These are phyloP conservation scores for Aspergillus sp. DNA, from an alignment of 2,329 filamentous ascomycete genomes.

Conservation along the genomic window DNA sequence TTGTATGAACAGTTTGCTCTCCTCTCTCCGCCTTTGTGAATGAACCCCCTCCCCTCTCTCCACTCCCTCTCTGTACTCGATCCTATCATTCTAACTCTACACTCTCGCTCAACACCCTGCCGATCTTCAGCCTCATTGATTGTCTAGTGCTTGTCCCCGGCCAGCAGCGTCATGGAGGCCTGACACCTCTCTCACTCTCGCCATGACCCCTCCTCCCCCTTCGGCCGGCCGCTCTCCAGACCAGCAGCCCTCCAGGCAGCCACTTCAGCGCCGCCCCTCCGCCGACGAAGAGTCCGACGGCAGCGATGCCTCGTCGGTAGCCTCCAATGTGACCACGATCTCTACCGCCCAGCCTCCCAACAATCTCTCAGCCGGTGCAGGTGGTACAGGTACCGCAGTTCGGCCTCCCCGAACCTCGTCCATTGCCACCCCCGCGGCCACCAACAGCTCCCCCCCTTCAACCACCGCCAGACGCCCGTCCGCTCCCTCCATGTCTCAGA, in stretches of 20 bases:
- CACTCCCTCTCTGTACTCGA: not conserved
- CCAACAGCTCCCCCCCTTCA: constrained; percentile 25
- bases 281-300: constrained; percentile 27
- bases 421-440: constrained; percentile 14
- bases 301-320: constrained; percentile 38
- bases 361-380: constrained; percentile 12
- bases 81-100: too few species aligned
- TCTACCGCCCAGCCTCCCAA: constrained; percentile 33
- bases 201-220: constrained; percentile 6
- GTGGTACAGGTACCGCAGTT: constrained; percentile 12
- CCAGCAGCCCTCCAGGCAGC: constrained; percentile 12
- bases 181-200: constrained; percentile 3
- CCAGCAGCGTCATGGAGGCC: not conserved
- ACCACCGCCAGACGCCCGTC: constrained; percentile 25
- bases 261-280: constrained; percentile 13
- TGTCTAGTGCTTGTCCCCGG: not conserved
- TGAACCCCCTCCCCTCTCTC: not conserved
- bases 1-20: not conserved
- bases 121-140: too few species aligned
- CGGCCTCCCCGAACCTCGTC: constrained; percentile 21
- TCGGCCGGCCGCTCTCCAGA: constrained; percentile 10
- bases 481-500: constrained; percentile 29
- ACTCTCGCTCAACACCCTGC: too few species aligned
- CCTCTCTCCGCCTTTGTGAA: not conserved
- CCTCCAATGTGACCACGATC: constrained; percentile 36